Percentiles rank a stretch among this genome's conserved stretches.
Conservation (phyloP, 257 asterid genomes). For the Solanum clarkiae region DNA sequence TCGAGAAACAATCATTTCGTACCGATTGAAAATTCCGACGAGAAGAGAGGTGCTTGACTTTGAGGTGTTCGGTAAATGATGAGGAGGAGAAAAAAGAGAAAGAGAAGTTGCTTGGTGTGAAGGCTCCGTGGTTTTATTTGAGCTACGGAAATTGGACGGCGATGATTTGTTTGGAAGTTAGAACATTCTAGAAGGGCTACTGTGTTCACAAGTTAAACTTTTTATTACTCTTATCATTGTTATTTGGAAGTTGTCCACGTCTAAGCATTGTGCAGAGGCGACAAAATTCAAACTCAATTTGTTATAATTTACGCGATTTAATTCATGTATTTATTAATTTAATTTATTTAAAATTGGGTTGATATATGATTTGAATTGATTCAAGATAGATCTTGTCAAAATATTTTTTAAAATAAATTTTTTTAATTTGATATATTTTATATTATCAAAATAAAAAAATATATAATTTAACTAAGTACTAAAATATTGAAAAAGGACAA, state of each 20-base stretch:
- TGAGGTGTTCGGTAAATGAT: not conserved
- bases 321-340: no score
- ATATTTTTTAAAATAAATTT: no score
- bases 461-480: no score
- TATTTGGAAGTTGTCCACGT: no score
- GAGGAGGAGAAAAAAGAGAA: not conserved
- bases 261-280: fast-evolving
- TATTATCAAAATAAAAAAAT: no score
- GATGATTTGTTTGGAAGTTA: not conserved
- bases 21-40: not conserved
- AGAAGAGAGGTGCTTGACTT: not conserved
- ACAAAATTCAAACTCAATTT: no score
- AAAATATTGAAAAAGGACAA: no score
- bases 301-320: no score
- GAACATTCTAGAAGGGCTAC: not conserved
- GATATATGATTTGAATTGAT: fast-evolving
- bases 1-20: not conserved
- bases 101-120: not conserved
- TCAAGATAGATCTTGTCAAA: no score
- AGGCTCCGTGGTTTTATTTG: not conserved
- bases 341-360: no score
- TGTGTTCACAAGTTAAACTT: not conserved
- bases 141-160: not conserved
- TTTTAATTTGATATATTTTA: no score
- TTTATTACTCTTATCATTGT: no score